These are phyloP conservation scores for Chalciporus chontae DNA, from an alignment of 768 basidiomycete species.

Conservation along the genomic window DNA sequence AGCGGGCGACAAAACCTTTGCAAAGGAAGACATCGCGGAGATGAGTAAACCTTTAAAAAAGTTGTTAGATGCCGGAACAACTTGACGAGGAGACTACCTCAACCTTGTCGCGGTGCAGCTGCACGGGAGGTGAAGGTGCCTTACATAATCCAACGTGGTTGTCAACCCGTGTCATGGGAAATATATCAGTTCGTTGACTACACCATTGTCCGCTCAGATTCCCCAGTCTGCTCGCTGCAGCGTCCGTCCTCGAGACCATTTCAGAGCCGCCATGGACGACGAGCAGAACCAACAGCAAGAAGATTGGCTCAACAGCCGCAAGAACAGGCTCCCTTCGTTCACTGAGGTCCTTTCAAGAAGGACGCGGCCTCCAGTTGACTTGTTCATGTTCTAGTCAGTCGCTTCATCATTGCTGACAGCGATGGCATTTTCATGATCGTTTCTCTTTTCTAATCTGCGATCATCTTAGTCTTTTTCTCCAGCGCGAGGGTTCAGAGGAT, in stretches of 20 bases:
- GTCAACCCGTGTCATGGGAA: constrained; percentile 10
- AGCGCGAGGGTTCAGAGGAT: constrained; percentile 94
- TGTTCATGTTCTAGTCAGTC: constrained; percentile 98
- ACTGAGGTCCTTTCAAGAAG: constrained; percentile 87
- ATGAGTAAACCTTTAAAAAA: constrained; percentile 16
- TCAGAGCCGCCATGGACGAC: constrained; percentile 43
- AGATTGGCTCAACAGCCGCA: constrained; percentile 69
- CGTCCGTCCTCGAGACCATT: constrained; percentile 4
- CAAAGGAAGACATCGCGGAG: constrained; percentile 54
- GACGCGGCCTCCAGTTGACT: constrained; percentile 92
- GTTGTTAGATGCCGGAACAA: constrained; percentile 5
- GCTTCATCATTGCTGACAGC: not conserved
- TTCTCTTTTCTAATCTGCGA: not conserved
- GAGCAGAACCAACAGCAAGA: constrained; percentile 55
- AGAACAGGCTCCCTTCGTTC: constrained; percentile 80
- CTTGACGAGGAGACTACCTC: constrained; percentile 5
- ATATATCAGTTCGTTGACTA: constrained; percentile 19
- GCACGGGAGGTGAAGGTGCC: not conserved
- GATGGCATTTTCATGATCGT: constrained; percentile 4
- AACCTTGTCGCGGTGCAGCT: constrained; percentile 1
- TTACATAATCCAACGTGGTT: constrained; percentile 29
- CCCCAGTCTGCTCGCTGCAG: constrained; percentile 15
- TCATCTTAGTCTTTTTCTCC: constrained; percentile 76
- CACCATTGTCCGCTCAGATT: constrained; percentile 12
- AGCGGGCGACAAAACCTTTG: constrained; percentile 73